Evolutionary conservation across 345 rosid genomes (phyloP).

Genomic region (Streptanthus diversifolius): DNA sequence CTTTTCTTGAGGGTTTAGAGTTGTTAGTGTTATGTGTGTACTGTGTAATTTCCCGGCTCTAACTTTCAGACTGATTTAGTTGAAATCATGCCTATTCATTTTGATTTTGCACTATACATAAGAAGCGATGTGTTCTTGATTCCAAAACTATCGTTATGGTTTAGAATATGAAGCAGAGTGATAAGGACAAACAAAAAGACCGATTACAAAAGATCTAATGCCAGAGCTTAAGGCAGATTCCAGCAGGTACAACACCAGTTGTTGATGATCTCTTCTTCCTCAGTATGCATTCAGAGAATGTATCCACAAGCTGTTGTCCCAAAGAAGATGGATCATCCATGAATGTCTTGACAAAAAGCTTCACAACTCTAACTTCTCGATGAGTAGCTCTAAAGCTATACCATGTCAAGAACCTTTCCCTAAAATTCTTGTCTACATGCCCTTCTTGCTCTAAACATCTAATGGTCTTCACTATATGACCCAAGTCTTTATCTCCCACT

Average conservation of each 20-base stretch:
- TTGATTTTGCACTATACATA: background rate
- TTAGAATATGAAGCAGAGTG: background rate
- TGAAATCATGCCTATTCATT: background rate
- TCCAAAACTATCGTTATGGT: background rate
- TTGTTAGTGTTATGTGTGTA: slow-evolving; percentile 13
- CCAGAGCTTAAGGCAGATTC: slow-evolving; percentile 92
- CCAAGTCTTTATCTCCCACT: slow-evolving; percentile 60
- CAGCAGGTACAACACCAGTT: slow-evolving; percentile 54
- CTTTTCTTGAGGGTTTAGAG: background rate
- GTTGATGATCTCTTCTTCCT: slow-evolving; percentile 45
- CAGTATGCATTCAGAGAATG: slow-evolving; percentile 70
- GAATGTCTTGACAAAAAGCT: slow-evolving; percentile 70
- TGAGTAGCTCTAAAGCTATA: slow-evolving; percentile 80
- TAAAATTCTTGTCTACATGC: slow-evolving; percentile 82
- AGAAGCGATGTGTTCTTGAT: background rate
- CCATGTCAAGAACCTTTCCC: slow-evolving; percentile 96
- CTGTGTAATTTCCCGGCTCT: background rate
- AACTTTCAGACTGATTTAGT: slow-evolving; percentile 10
- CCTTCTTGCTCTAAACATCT: slow-evolving; percentile 81
- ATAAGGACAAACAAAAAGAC: background rate
- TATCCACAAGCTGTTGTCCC: slow-evolving; percentile 85
- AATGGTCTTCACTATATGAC: slow-evolving; percentile 71
- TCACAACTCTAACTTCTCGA: slow-evolving; percentile 75
- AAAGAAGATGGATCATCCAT: slow-evolving; percentile 73
- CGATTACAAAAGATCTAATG: slow-evolving; percentile 43